These are phyloP conservation scores for Saccharomycopsis crataegensis DNA, from an alignment of 1,139 yeast species.

Conservation along the genomic window DNA sequence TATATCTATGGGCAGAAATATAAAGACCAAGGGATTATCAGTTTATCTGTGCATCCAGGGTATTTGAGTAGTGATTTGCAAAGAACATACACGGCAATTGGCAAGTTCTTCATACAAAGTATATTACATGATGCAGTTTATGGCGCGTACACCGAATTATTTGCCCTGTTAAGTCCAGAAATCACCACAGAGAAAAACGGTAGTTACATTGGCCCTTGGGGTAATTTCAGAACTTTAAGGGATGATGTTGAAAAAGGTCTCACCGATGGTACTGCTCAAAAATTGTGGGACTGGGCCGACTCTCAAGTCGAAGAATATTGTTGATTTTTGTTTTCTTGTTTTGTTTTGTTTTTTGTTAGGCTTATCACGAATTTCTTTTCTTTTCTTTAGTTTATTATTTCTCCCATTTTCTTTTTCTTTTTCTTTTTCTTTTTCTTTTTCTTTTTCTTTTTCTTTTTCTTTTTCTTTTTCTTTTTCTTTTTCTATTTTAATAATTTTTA, in stretches of 20 bases:
- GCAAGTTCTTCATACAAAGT: slow-evolving; percentile 3
- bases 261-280: slow-evolving; percentile 28
- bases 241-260: slow-evolving; percentile 27
- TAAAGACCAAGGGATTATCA: slow-evolving; percentile 29
- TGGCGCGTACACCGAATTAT: slow-evolving; percentile 39
- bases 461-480: too few relatives aligned
- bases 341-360: too few relatives aligned
- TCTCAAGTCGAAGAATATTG: slow-evolving; percentile 21
- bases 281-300: slow-evolving; percentile 29
- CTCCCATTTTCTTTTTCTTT: too few relatives aligned
- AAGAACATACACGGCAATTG: not conserved
- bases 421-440: too few relatives aligned
- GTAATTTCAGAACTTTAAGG: slow-evolving; percentile 27
- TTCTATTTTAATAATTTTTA: too few relatives aligned
- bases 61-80: slow-evolving; percentile 23
- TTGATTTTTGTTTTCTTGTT: not conserved
- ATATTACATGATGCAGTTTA: slow-evolving; percentile 27
- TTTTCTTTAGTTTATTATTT: too few relatives aligned
- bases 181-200: slow-evolving; percentile 23
- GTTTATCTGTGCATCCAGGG: slow-evolving; percentile 44
- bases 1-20: slow-evolving; percentile 36
- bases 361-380: too few relatives aligned
- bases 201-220: slow-evolving; percentile 32
- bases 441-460: too few relatives aligned
- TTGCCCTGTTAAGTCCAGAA: slow-evolving; percentile 34